A percentile compares a stretch with the other conserved stretches of the same genome.
These are phyloP conservation scores for Cercospora sp. DNA, from an alignment of 2,329 filamentous ascomycete species.

Conservation along the genomic window DNA sequence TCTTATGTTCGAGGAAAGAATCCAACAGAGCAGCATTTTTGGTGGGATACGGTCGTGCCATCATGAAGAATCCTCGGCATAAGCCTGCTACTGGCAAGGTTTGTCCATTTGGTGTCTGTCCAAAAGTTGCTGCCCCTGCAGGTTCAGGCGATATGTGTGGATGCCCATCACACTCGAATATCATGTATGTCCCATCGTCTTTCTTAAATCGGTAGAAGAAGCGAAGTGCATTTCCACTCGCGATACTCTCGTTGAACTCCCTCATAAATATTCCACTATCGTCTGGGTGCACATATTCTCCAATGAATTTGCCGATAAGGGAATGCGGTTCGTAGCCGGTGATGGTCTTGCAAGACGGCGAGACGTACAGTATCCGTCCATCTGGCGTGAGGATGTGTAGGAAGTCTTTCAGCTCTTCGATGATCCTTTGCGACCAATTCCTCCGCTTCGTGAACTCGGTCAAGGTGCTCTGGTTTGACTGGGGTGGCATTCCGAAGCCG, in stretches of 20 bases:
- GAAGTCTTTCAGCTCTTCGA: slow-evolving; percentile 87
- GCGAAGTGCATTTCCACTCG: slow-evolving; percentile 73
- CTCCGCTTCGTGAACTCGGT: slow-evolving; percentile 66
- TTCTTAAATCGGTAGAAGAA: slow-evolving; percentile 84
- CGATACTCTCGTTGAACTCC: slow-evolving; percentile 87
- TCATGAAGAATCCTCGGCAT: slow-evolving; percentile 90
- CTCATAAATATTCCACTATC: slow-evolving; percentile 80
- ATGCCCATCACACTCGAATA: slow-evolving; percentile 91
- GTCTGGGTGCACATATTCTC: slow-evolving; percentile 81
- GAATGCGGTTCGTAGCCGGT: slow-evolving; percentile 74
- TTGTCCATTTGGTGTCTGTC: slow-evolving; percentile 26
- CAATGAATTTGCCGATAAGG: slow-evolving; percentile 72
- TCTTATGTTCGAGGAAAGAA: slow-evolving; percentile 94
- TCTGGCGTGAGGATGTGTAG: slow-evolving; percentile 83
- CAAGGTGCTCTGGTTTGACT: slow-evolving; percentile 54
- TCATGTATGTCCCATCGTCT: slow-evolving; percentile 70
- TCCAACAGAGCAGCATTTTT: slow-evolving; percentile 83
- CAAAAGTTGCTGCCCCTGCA: slow-evolving; percentile 41
- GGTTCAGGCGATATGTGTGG: slow-evolving; percentile 77
- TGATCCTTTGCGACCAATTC: slow-evolving; percentile 84
- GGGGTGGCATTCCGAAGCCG: slow-evolving; percentile 52
- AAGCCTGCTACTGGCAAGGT: slow-evolving; percentile 59
- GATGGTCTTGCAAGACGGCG: slow-evolving; percentile 70
- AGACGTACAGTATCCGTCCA: slow-evolving; percentile 82
- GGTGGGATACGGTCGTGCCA: slow-evolving; percentile 85